A percentile compares a stretch with the other conserved stretches of the same genome.
phyloP scores from a whole-genome alignment of 1,284 basidiomycete species.

The Lentinula novae-zelandiae region DNA sequence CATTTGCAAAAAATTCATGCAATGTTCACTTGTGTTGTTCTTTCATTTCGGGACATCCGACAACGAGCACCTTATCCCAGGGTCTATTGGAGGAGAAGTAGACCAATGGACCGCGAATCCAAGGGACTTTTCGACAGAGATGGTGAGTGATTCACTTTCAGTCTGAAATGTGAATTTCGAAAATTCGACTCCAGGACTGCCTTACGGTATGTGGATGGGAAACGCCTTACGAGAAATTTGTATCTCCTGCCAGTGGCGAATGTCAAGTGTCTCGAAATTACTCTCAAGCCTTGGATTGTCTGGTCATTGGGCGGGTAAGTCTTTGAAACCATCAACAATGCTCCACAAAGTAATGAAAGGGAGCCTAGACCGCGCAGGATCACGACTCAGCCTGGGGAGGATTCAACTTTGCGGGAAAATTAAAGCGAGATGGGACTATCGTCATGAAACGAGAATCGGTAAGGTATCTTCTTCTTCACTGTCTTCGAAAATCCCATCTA shows the following conservation, averaged over 20 bases:
- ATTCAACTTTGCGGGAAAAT: conserved; percentile 38
- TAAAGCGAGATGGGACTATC: conserved; percentile 36
- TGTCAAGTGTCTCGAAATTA: conserved; percentile 15
- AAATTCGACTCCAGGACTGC: conserved; percentile 1
- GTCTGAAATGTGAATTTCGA: not conserved
- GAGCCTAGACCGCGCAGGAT: conserved; percentile 35
- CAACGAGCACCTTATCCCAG: conserved; percentile 17
- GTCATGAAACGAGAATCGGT: conserved; percentile 41
- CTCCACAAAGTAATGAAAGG: not conserved
- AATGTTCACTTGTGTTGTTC: conserved; percentile 37
- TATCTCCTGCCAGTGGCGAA: conserved; percentile 9
- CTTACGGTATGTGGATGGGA: conserved; percentile 15
- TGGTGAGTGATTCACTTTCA: conserved; percentile 13
- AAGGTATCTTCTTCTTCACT: conserved; percentile 18
- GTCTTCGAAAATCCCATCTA: conserved; percentile 5
- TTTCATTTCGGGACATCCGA: conserved; percentile 27
- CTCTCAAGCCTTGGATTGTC: conserved; percentile 26
- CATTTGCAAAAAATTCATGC: conserved; percentile 36
- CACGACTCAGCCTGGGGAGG: conserved; percentile 47
- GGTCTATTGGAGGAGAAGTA: conserved; percentile 8
- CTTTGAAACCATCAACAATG: not conserved
- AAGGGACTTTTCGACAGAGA: conserved; percentile 16
- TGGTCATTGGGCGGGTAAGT: conserved; percentile 38
- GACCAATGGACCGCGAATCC: not conserved
- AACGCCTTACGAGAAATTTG: conserved; percentile 25